These are phyloP conservation scores for Metroxylon sagu DNA, from an alignment of 176 grass and related monocot genomes.

Conservation along the genomic window DNA sequence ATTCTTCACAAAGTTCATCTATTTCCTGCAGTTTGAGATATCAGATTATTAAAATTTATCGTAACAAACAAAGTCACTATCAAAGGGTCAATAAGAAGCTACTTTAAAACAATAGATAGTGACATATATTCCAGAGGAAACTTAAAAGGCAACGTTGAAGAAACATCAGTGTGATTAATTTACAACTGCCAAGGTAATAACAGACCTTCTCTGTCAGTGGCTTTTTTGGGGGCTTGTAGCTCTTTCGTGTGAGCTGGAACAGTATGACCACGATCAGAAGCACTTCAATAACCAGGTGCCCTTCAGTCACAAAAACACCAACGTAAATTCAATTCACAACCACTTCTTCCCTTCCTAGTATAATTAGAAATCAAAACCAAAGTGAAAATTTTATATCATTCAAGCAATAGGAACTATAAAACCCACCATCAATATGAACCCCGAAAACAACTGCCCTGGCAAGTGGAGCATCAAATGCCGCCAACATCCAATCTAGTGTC, in stretches of 20 bases:
- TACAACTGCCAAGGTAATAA: not conserved
- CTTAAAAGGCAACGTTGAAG: too few species aligned
- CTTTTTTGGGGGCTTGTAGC: conserved; percentile 96
- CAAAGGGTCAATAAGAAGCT: too few species aligned
- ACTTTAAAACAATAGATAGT: too few species aligned
- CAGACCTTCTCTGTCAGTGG: conserved; percentile 81
- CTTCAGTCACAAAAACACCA: conserved; percentile 32
- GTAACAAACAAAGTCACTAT: too few species aligned
- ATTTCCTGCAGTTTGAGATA: conserved; percentile 55
- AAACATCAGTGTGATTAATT: too few species aligned
- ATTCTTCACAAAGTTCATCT: conserved; percentile 92
- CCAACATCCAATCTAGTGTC: not conserved
- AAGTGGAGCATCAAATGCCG: not conserved
- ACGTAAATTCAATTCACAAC: conserved; percentile 5
- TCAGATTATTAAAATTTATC: conserved; percentile 4
- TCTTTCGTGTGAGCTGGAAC: conserved; percentile 93
- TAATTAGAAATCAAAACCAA: too few species aligned
- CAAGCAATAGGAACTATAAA: not conserved
- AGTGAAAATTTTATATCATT: too few species aligned
- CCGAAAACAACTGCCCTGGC: conserved; percentile 1
- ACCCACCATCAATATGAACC: conserved; percentile 3
- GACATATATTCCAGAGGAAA: too few species aligned
- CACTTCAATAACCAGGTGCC: conserved; percentile 87
- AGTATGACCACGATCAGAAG: conserved; percentile 83
- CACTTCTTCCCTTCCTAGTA: too few species aligned